Evolutionary conservation across 2,329 filamentous ascomycete genomes (phyloP), one percentile per base, ranked within the genome.

Genomic region (Cadophora gregata): DNA sequence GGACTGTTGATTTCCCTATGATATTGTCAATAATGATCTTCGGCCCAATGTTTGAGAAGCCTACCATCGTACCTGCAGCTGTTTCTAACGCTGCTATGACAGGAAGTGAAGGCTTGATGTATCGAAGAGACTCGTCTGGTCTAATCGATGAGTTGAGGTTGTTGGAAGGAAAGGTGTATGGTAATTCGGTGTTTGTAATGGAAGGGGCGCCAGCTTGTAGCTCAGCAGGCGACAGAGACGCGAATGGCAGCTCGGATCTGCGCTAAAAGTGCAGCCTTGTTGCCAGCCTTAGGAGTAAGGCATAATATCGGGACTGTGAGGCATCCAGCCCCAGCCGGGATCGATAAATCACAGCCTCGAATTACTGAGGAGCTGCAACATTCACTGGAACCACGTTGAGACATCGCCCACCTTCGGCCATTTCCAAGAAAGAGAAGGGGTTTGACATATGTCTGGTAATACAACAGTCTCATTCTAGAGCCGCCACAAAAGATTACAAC

Each of bases 1-100:
- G 63, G 76, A 78, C 69, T 74, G 84, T 77, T 83, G 80, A 76
- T 85, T 83, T 71, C 76, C 76, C 76, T 78, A 53, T 21, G 36
- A 64, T 42, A 36, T 48, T 65, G 38, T 56, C 29, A 56, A 56
- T 56, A 56, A 58, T 75, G 60, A 73, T 65, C 59, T 69, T 71
- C 71, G 64, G 62, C 59, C 67, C 67, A 29, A n/a, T 16, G 33
- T 60, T 64, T 33, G 60, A 67, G 29, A 29, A 70, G 66, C 71
- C 74, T 71, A 76, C 75, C 75, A 77, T 77, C 55, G 71, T 73
- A 68, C 61, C 64, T 53, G 42, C 65, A 70, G 68, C 64, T 36
- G 29, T 60, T 33, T 33, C 47, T 58, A 64, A 56, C 29, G 56
- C 61, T 64, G 48, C 48, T 45, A 56, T 21, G 36, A 21, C n/a